Evolutionary conservation across 2,329 filamentous ascomycete species (phyloP), one percentile per base, ranked within the genome.

Genomic region (Pleurostoma richardsiae): DNA sequence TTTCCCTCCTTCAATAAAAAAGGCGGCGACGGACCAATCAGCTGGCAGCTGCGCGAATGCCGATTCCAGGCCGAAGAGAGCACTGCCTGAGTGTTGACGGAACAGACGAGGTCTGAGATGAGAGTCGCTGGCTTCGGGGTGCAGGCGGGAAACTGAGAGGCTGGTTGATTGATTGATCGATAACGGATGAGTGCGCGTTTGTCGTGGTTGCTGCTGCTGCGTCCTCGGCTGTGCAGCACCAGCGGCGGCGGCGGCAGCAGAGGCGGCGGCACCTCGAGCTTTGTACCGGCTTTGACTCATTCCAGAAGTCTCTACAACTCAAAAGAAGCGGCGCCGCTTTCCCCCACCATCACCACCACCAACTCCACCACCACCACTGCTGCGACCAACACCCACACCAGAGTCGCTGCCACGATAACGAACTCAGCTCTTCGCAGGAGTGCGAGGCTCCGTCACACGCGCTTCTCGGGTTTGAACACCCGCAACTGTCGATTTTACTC

Each of bases 291-390:
- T 41, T 45, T 49, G 47, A 49, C 45, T 47, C 47, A 51, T 52
- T 52, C 49, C 45, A 52, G 49, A 52, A 52, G 41, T 41, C 49
- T 52, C 49, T 45, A 52, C 47, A 44, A 46, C 11, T 10, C 43
- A 44, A 33, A 30, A 43, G 49, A 45, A 48, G 38, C 11, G 6
- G 27, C 45, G 31, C 29, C n/a, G 29, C 27, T 39, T 28, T 28
- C 29, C 4, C 7, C 10, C 7, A 29, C 38, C 41, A 38, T 36
- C 28, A 26, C 36, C 19, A 41, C 27, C 40, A 36, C 29, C 42
- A 39, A 43, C 29, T 31, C 41, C 42, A 43, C 30, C 30, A 41
- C 30, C 49, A 46, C 40, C 41, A 10, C 10, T 42, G 19, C 44
- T 49, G 43, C 41, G 40, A 49, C 40, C 33, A 42, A 31, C 47